Evolutionary conservation across 805 yeast species (phyloP).

Genomic region (Yamadazyma kitorensis): DNA sequence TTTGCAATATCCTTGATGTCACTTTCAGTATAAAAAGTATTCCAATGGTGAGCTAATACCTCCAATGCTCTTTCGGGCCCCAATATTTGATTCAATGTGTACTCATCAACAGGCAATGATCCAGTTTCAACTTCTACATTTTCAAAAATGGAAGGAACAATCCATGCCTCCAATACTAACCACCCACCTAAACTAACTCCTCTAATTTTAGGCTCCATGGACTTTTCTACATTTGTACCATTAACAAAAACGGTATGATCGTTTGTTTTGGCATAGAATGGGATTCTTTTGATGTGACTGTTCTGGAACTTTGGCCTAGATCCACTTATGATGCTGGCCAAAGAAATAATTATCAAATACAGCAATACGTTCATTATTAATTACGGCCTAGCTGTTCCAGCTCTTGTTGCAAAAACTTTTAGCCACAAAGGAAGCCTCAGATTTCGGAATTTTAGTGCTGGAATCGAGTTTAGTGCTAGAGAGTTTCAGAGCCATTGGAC

Average conservation of each 20-base stretch:
- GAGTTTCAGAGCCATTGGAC: no score
- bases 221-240: no score
- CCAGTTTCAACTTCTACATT: constrained; percentile 23
- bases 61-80: constrained; percentile 42
- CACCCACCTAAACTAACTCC: constrained; percentile 56
- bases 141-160: constrained; percentile 59
- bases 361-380: no score
- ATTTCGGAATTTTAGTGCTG: no score
- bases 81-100: constrained; percentile 43
- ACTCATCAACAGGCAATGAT: constrained; percentile 57
- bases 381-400: no score
- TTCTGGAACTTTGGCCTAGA: no score
- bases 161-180: constrained; percentile 68
- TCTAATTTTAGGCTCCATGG: constrained; percentile 5
- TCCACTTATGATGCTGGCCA: no score
- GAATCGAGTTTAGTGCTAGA: no score
- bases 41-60: constrained; percentile 52
- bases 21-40: constrained; percentile 53
- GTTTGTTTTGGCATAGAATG: background rate
- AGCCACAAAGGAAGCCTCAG: no score
- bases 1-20: constrained; percentile 51
- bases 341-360: no score
- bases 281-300: constrained; percentile 1
- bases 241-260: no score
- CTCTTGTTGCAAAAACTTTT: no score